phyloP scores from a whole-genome alignment of 129 eudicot species.

The Glebionis coronaria region DNA sequence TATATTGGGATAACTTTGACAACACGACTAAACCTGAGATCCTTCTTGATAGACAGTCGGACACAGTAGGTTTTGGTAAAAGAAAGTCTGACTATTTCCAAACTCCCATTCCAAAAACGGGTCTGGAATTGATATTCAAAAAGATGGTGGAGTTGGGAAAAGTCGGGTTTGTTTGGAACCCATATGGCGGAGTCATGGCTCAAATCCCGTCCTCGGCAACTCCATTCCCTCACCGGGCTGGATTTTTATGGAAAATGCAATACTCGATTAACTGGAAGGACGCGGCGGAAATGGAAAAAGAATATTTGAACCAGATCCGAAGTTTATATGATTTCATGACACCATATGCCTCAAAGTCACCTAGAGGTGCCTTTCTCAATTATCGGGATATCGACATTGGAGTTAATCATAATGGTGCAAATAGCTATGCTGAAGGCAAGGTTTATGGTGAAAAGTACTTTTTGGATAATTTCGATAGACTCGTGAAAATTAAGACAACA shows the following conservation, averaged over 20 bases:
- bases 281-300: neutral
- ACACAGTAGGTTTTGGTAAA: conserved; percentile 10
- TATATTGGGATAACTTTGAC: conserved; percentile 12
- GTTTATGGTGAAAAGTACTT: conserved; percentile 21
- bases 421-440: conserved; percentile 18
- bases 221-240: conserved; percentile 25
- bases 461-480: conserved; percentile 15
- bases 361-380: conserved; percentile 21
- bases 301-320: conserved; percentile 6
- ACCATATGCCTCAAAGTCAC: conserved; percentile 19
- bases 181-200: conserved; percentile 22
- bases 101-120: conserved; percentile 10
- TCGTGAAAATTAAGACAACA: conserved; percentile 7
- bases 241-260: conserved; percentile 22
- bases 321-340: conserved; percentile 24
- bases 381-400: conserved; percentile 26
- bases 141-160: conserved; percentile 18
- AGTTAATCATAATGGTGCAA: conserved; percentile 16
- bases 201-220: conserved; percentile 13
- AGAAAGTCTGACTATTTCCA: conserved; percentile 23
- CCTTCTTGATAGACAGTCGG: conserved; percentile 19
- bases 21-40: conserved; percentile 15
- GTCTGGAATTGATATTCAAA: conserved; percentile 13
- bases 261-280: conserved; percentile 13
- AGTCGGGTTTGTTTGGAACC: conserved; percentile 21